phyloP scores from a whole-genome alignment of 2,329 filamentous ascomycete species.

The Calonectria pteridis region DNA sequence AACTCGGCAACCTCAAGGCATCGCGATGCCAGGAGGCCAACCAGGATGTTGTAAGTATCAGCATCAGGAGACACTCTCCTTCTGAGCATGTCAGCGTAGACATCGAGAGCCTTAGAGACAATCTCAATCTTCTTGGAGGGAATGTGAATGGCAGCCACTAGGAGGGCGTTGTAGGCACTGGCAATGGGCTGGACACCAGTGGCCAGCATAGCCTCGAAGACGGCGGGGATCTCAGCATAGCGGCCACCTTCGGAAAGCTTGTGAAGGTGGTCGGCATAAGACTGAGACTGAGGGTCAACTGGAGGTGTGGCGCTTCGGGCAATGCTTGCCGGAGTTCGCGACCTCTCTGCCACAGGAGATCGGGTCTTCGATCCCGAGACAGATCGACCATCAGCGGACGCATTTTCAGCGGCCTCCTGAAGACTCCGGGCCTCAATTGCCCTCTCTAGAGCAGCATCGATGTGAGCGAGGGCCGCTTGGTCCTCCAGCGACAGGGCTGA shows the following conservation, averaged over 20 bases:
- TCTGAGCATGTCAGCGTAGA: slow-evolving; percentile 96
- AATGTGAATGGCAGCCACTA: slow-evolving; percentile 86
- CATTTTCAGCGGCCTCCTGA: slow-evolving; percentile 59
- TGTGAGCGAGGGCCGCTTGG: slow-evolving; percentile 78
- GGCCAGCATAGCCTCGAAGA: slow-evolving; percentile 91
- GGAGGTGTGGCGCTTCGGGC: slow-evolving; percentile 72
- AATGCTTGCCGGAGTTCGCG: slow-evolving; percentile 59
- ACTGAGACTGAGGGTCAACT: slow-evolving; percentile 72
- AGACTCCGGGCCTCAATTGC: slow-evolving; percentile 73
- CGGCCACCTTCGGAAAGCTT: slow-evolving; percentile 78
- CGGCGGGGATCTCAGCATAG: slow-evolving; percentile 88
- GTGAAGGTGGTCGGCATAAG: slow-evolving; percentile 83
- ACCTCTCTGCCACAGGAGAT: slow-evolving; percentile 57
- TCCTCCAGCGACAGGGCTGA: slow-evolving; percentile 60
- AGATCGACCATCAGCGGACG: slow-evolving; percentile 53
- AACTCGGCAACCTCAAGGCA: slow-evolving; percentile 82
- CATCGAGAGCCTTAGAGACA: slow-evolving; percentile 90
- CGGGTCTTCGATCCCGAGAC: slow-evolving; percentile 55
- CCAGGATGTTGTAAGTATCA: slow-evolving; percentile 88
- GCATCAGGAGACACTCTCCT: slow-evolving; percentile 85
- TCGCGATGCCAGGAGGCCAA: slow-evolving; percentile 83
- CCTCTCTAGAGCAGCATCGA: slow-evolving; percentile 85
- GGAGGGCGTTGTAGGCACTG: slow-evolving; percentile 90
- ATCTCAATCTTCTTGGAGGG: slow-evolving; percentile 84
- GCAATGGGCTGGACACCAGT: slow-evolving; percentile 85